Percentiles rank a stretch among this genome's conserved stretches.
phyloP scores from a whole-genome alignment of 306 rosid species.

The Coriaria nepalensis region DNA sequence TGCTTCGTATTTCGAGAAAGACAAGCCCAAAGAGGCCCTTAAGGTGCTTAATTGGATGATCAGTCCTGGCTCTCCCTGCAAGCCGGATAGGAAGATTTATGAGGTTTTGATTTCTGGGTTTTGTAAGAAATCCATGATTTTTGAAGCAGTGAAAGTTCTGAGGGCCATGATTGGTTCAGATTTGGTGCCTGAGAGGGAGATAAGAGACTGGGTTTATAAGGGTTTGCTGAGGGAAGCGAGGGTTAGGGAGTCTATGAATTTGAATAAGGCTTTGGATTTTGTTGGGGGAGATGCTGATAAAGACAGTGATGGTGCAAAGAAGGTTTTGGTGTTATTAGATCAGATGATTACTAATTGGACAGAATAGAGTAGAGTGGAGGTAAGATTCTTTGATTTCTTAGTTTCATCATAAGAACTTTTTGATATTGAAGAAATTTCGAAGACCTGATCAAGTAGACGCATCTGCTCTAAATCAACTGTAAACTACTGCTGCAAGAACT shows the following conservation, averaged over 20 bases:
- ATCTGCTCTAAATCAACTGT: too few species aligned
- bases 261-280: conserved; percentile 23
- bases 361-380: conserved; percentile 21
- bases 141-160: conserved; percentile 40
- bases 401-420: too few species aligned
- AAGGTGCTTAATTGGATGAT: conserved; percentile 39
- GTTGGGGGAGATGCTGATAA: conserved; percentile 6
- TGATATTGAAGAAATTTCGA: too few species aligned
- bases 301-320: conserved; percentile 9
- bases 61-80: conserved; percentile 37
- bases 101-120: conserved; percentile 32
- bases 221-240: conserved; percentile 45
- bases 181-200: conserved; percentile 8
- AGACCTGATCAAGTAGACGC: too few species aligned
- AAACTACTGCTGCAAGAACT: too few species aligned
- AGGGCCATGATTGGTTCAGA: conserved; percentile 24
- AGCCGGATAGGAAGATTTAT: conserved; percentile 20
- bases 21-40: conserved; percentile 31
- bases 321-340: conserved; percentile 26
- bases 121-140: conserved; percentile 24
- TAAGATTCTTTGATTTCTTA: too few species aligned
- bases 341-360: conserved; percentile 26
- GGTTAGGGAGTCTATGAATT: conserved; percentile 34
- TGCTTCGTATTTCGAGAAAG: conserved; percentile 21
- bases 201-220: conserved; percentile 22